Percentiles rank a stretch among this genome's conserved stretches.
These are phyloP conservation scores for Thraustotheca clavata DNA, from an alignment of 352 stramenopile species.

Conservation along the genomic window DNA sequence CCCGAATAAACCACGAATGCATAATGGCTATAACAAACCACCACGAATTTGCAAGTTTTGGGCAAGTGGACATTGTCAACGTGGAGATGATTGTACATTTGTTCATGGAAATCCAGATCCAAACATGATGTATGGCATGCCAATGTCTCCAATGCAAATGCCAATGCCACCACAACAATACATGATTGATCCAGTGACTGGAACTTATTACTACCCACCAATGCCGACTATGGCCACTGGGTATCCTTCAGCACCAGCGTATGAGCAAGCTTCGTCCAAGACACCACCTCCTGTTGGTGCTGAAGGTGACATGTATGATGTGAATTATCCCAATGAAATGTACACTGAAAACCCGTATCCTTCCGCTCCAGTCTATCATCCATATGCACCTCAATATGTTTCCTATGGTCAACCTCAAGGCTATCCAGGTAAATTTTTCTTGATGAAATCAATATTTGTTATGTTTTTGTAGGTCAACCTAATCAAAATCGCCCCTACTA, in stretches of 20 bases:
- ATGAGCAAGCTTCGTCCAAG: not conserved
- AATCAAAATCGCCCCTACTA: not conserved
- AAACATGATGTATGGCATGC: not conserved
- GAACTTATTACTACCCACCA: slow-evolving; percentile 5
- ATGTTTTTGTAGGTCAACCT: not conserved
- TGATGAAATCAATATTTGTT: too few species aligned
- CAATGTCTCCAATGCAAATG: not conserved
- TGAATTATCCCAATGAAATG: not conserved
- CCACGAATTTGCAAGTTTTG: slow-evolving; percentile 20
- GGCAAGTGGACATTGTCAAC: slow-evolving; percentile 16
- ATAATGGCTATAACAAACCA: not conserved
- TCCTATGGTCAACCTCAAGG: not conserved
- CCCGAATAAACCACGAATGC: not conserved
- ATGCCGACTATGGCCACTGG: not conserved
- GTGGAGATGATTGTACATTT: slow-evolving; percentile 16
- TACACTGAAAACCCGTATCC: not conserved
- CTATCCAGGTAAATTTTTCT: slow-evolving; percentile 4
- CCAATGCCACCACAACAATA: not conserved
- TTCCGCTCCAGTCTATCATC: not conserved
- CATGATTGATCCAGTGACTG: not conserved
- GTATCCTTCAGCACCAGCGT: not conserved
- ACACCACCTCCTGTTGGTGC: not conserved
- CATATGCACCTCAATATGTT: not conserved
- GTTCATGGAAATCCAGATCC: slow-evolving; percentile 6
- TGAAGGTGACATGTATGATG: not conserved